Conservation (phyloP, 371 early-diverging fungal genomes). For the Mortierella sp. region DNA sequence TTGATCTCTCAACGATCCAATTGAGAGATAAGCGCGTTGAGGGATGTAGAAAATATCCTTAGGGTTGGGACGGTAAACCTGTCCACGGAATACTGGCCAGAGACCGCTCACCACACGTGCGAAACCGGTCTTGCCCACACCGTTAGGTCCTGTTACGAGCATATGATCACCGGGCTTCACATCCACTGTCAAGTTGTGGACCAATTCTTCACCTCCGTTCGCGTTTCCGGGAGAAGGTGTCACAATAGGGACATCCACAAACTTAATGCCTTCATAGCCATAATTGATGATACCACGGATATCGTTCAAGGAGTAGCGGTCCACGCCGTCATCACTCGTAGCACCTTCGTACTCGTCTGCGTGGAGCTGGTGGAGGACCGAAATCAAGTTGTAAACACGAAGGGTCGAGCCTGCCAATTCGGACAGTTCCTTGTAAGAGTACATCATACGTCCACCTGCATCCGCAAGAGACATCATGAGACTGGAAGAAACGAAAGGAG, state of each 20-base stretch:
- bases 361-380: slow-evolving; percentile 71
- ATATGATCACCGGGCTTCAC: slow-evolving; percentile 75
- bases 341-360: slow-evolving; percentile 57
- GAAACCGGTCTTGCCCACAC: slow-evolving; percentile 84
- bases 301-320: slow-evolving; percentile 61
- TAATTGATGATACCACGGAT: slow-evolving; percentile 62
- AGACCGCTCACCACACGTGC: slow-evolving; percentile 85
- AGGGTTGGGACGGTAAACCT: slow-evolving; percentile 70
- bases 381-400: slow-evolving; percentile 82
- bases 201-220: slow-evolving; percentile 72
- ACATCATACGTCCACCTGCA: slow-evolving; percentile 93
- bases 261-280: slow-evolving; percentile 63
- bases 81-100: slow-evolving; percentile 90
- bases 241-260: slow-evolving; percentile 76
- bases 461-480: slow-evolving; percentile 86
- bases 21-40: slow-evolving; percentile 88
- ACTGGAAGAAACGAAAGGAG: slow-evolving; percentile 36
- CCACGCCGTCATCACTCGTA: slow-evolving; percentile 19
- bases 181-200: slow-evolving; percentile 67
- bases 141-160: slow-evolving; percentile 83
- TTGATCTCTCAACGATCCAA: slow-evolving; percentile 89
- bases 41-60: slow-evolving; percentile 88
- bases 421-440: slow-evolving; percentile 86
- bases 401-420: slow-evolving; percentile 89
- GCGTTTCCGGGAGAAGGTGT: slow-evolving; percentile 72